A percentile compares a stretch with the other conserved stretches of the same genome.
These are phyloP conservation scores for Leishmania arabica DNA, from an alignment of 208 protist genomes.

Conservation along the genomic window DNA sequence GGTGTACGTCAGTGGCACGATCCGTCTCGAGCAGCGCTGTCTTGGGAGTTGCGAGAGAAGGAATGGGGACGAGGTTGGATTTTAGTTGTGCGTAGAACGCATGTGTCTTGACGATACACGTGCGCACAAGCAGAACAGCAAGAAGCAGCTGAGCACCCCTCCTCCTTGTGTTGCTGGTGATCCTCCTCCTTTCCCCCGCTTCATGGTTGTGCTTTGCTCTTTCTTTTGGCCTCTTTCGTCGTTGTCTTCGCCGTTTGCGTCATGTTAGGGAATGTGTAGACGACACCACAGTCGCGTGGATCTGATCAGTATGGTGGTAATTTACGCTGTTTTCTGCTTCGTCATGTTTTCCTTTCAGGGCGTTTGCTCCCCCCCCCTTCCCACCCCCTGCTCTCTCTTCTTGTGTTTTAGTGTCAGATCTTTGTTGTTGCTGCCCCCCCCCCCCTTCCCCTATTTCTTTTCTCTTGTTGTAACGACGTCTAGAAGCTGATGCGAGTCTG, in stretches of 20 bases:
- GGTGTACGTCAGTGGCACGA: background rate
- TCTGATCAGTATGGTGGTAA: no score
- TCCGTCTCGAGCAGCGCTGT: background rate
- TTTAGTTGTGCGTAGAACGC: background rate
- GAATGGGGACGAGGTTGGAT: background rate
- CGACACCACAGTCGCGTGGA: no score
- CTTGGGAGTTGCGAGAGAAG: background rate
- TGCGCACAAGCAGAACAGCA: background rate
- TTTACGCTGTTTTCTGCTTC: slow-evolving; percentile 1
- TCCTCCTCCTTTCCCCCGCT: background rate
- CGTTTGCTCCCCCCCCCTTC: background rate
- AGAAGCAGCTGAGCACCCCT: background rate
- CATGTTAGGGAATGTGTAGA: no score
- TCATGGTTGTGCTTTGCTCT: background rate
- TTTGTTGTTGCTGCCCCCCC: background rate
- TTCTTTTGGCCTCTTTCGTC: background rate
- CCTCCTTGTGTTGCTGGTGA: background rate
- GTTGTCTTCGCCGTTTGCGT: background rate
- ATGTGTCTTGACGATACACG: background rate
- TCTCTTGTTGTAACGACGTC: background rate
- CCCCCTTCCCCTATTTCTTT: background rate
- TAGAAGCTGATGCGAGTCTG: background rate
- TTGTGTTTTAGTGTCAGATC: background rate
- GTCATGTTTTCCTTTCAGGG: background rate
- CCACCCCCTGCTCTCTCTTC: background rate